Base-by-base conservation (phyloP, 2,329 filamentous ascomycete genomes). In the Aspergillus sojae region DNA sequence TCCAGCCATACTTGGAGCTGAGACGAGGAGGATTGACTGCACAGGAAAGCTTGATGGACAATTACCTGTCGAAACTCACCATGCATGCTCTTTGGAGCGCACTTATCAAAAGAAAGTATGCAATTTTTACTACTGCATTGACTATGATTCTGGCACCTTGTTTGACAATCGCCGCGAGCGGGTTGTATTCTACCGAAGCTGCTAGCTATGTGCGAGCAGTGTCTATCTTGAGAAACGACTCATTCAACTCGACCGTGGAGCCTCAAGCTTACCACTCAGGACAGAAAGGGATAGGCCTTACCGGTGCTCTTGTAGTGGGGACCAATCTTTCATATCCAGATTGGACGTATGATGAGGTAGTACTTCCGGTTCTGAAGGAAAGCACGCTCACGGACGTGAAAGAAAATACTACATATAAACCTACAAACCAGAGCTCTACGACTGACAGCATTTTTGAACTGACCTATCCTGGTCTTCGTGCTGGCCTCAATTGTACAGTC, bases 31-130 rank as follows among this genome's bases (percentile, higher is more conserved):
- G 34, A 5, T 60, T 61, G 43, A 53, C 62, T 0, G 41, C 65
- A 41, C 52, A 64, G 9, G 60, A 55, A 28, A 67, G 60, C n/a
- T 62, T 71, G 19, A 61, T 68, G 30, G 64, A 69, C 32, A 67
- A 70, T 23, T 65, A 70, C 14, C 64, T 68, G 7, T 62, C 65
- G 34, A 69, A 70, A 46, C 53, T 70, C 9, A 62, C 80, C 34
- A 80, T 78, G 62, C 86, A 88, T 3, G 81, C 84, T 63, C 84
- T 82, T 65, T 88, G 88, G 78, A 89, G 84, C 11, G 80, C 78
- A 0, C 52, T 70, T 16, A n/a, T 43, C 43, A 68, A 68, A 45
- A 45, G 48, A 11, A 66, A 66, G 46, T 68, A 54, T 58, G 56
- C 63, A 3, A 36, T 67, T 3, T 41, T 62, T 6, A 63, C 67